Base-by-base conservation (phyloP, 129 eudicot species). In the Flaveria ramosissima region DNA sequence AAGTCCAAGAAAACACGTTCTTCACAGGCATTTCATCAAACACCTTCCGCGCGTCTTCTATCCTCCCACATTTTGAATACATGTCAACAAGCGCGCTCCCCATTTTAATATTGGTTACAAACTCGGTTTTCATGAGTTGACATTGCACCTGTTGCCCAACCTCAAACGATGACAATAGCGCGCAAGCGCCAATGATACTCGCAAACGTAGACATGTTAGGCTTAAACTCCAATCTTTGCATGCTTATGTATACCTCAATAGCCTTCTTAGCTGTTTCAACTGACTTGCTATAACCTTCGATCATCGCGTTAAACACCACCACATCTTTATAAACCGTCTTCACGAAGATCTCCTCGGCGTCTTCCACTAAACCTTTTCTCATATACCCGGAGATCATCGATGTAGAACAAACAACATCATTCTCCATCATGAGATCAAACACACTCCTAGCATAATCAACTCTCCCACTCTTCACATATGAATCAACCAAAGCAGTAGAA, bases 221-320 rank as follows among this genome's bases (percentile, higher is more conserved):
- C 60, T 70, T 79, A 65, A 87, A 95, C 61, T 82, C 78, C 50
- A 83, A 59, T 71, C 94, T 85, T 68, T 84, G 96, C 96, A 95
- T 95, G 14, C 73, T 87, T 61, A 91, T 84, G 77, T 76, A 94
- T 71, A 86, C 72, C 73, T 87, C 84, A 70, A 94, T 55, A 0
- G 96, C 97, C 75, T 80, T 86, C 80, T 87, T 86, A 27, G 94
- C 87, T 1, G 90, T 95, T 46, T 86, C 89, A 59, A 88, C 75
- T 36, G 89, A 83, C 55, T 85, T 94, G 78, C 99, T 95, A 81
- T 91, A 91, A 15, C 99, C 99, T 78, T 95, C 99, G 32, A 95
- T 95, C 97, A 95, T 95, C 15, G 99, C 99, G 78, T 95, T 95
- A 75, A 82, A 95, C 65, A 91, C 92, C 73, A 95, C 97, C 36